Evolutionary conservation across 345 rosid species (phyloP).

Genomic region (Eucalyptus lansdowneana): DNA sequence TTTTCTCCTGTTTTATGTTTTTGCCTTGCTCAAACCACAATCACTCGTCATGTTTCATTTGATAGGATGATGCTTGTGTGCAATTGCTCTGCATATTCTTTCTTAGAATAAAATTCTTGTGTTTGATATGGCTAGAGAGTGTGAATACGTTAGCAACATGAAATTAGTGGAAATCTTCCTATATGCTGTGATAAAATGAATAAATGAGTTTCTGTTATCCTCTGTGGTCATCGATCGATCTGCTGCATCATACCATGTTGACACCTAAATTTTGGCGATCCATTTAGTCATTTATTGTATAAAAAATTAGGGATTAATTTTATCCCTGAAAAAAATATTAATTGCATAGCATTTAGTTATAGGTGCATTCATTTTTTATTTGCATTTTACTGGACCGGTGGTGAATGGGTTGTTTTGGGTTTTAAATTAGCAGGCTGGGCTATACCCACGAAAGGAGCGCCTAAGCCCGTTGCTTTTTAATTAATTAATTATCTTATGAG

Average conservation of each 20-base stretch:
- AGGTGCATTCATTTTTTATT: too few relatives aligned
- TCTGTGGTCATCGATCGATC: neutral
- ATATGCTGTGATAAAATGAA: neutral
- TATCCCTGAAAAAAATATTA: too few relatives aligned
- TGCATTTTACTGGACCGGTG: too few relatives aligned
- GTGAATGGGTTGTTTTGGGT: too few relatives aligned
- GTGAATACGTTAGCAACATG: neutral
- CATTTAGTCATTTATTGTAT: too few relatives aligned
- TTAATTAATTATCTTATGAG: too few relatives aligned
- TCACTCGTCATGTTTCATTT: neutral
- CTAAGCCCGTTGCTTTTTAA: too few relatives aligned
- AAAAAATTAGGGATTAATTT: too few relatives aligned
- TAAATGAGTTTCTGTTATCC: neutral
- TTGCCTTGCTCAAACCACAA: neutral
- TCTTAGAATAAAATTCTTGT: neutral
- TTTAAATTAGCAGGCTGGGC: too few relatives aligned
- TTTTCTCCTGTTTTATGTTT: neutral
- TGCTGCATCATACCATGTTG: neutral
- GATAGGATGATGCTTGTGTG: neutral
- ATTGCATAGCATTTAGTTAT: too few relatives aligned
- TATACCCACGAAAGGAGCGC: too few relatives aligned
- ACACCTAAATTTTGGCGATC: too few relatives aligned
- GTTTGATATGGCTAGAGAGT: neutral
- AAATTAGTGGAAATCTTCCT: neutral
- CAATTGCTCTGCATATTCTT: neutral